Conservation (phyloP, 2,329 filamentous ascomycete species). For the Aureobasidium lini region DNA sequence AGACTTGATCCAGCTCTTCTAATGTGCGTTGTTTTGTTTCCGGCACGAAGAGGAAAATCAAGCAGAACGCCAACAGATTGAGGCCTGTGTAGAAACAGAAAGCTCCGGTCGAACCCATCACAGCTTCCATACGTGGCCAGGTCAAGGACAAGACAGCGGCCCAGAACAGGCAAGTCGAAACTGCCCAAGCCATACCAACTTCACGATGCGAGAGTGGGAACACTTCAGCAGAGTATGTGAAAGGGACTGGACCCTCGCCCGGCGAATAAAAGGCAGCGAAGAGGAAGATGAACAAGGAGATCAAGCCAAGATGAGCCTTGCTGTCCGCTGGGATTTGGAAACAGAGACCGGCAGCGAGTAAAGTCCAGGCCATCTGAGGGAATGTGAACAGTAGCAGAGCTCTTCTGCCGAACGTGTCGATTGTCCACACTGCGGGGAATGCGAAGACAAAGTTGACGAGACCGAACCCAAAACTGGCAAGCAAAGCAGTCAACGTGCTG, state of each 20-base stretch:
- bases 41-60: conserved; percentile 56
- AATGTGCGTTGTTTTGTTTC: conserved; percentile 42
- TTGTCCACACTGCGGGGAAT: conserved; percentile 50
- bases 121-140: conserved; percentile 41
- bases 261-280: conserved; percentile 39
- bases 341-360: conserved; percentile 43
- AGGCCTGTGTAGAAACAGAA: conserved; percentile 56
- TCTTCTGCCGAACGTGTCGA: conserved; percentile 30
- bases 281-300: conserved; percentile 26
- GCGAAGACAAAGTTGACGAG: conserved; percentile 53
- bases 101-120: conserved; percentile 45
- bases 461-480: conserved; percentile 53
- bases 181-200: conserved; percentile 23
- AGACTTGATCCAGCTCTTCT: conserved; percentile 45
- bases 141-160: conserved; percentile 44
- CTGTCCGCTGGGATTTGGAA: conserved; percentile 27
- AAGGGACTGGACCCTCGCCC: conserved; percentile 41
- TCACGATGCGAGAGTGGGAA: conserved; percentile 28
- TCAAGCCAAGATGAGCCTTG: conserved; percentile 21
- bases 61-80: conserved; percentile 52
- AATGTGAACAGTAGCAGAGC: conserved; percentile 39
- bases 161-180: conserved; percentile 41
- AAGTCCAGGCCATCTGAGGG: conserved; percentile 43
- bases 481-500: conserved; percentile 29
- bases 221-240: conserved; percentile 27